Evolutionary conservation across 2,329 filamentous ascomycete species (phyloP).

Genomic region (Cladosporium colombiae): DNA sequence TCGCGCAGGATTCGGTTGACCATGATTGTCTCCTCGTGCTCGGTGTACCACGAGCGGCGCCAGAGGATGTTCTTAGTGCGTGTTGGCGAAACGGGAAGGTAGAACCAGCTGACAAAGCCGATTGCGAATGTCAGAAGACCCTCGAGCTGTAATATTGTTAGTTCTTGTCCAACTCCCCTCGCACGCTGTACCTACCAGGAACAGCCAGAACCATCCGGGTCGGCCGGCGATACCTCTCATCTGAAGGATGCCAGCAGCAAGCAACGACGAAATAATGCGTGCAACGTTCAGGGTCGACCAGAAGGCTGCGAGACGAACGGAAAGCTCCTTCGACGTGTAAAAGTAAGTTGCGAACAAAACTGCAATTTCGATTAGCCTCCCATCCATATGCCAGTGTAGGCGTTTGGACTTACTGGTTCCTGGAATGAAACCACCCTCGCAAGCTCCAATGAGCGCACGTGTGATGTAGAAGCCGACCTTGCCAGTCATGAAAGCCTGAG

Average conservation of each 20-base stretch:
- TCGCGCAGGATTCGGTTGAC: slow-evolving; percentile 65
- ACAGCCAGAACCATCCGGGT: slow-evolving; percentile 58
- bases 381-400: too few relatives aligned
- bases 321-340: slow-evolving; percentile 71
- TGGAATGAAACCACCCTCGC: slow-evolving; percentile 54
- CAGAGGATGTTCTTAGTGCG: slow-evolving; percentile 62
- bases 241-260: slow-evolving; percentile 39
- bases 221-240: slow-evolving; percentile 50
- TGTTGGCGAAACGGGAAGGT: slow-evolving; percentile 59
- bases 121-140: slow-evolving; percentile 56
- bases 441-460: slow-evolving; percentile 43
- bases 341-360: slow-evolving; percentile 72
- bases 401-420: slow-evolving; percentile 55
- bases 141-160: slow-evolving; percentile 44
- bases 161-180: not conserved
- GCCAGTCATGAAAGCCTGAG: slow-evolving; percentile 28
- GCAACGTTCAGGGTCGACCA: slow-evolving; percentile 51
- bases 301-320: slow-evolving; percentile 67
- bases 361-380: slow-evolving; percentile 34
- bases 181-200: slow-evolving; percentile 43
- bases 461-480: slow-evolving; percentile 42
- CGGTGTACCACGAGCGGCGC: slow-evolving; percentile 67
- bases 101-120: slow-evolving; percentile 55
- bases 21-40: slow-evolving; percentile 69
- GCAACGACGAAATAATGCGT: slow-evolving; percentile 31